Conservation (phyloP, 2,329 filamentous ascomycete species). For the Sphaerostilbella broomeana region DNA sequence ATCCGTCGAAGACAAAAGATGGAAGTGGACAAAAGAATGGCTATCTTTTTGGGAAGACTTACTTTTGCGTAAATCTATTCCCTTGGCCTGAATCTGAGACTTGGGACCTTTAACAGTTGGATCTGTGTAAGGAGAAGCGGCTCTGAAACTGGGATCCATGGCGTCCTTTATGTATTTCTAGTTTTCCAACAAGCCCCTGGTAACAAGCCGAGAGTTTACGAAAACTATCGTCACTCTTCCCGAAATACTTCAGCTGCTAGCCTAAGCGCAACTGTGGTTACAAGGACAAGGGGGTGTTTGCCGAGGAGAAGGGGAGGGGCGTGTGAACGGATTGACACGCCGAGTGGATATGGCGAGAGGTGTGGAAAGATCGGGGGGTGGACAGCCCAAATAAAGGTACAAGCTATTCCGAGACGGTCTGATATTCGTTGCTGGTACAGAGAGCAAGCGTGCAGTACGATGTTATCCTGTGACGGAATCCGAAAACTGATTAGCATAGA, state of each 20-base stretch:
- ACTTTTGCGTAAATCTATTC: conserved; percentile 38
- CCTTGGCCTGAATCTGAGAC: conserved; percentile 31
- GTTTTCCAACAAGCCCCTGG: conserved; percentile 22
- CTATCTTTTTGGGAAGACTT: conserved; percentile 18
- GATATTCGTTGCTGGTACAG: conserved; percentile 8
- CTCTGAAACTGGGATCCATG: conserved; percentile 35
- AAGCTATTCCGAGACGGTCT: conserved; percentile 7
- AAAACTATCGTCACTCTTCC: neutral
- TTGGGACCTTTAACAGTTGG: conserved; percentile 34
- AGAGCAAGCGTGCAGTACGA: neutral
- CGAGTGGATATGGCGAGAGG: neutral
- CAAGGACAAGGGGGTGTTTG: conserved; percentile 2
- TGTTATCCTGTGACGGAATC: neutral
- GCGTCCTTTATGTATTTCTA: conserved; percentile 34
- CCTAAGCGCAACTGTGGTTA: too few species aligned
- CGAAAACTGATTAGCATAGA: conserved; percentile 7
- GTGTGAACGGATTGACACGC: conserved; percentile 3
- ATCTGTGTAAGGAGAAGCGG: conserved; percentile 33
- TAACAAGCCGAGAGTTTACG: conserved; percentile 5
- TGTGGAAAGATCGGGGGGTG: neutral
- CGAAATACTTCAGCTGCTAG: conserved; percentile 10
- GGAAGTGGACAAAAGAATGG: neutral
- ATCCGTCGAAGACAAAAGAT: conserved; percentile 1
- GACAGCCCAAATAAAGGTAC: conserved; percentile 6
- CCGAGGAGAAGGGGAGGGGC: conserved; percentile 3